phyloP scores from a whole-genome alignment of 2,329 filamentous ascomycete species.

The Ceratocystis variospora region DNA sequence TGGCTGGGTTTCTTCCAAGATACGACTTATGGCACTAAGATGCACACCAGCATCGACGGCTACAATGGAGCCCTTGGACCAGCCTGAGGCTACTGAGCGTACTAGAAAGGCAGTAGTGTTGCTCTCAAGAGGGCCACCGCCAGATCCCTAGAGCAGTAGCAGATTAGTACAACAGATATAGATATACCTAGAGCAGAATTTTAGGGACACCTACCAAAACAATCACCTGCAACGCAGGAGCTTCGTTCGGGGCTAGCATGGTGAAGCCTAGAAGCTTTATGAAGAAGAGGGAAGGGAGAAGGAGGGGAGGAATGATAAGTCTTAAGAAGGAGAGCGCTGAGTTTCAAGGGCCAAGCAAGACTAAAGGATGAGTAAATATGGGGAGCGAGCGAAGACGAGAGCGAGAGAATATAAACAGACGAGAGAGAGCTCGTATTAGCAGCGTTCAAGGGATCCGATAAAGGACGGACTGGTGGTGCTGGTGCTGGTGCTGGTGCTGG shows the following conservation, averaged over 20 bases:
- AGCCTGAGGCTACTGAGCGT: slow-evolving; percentile 62
- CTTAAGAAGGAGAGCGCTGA: neutral
- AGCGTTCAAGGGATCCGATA: no score
- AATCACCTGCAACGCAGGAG: slow-evolving; percentile 56
- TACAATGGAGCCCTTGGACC: slow-evolving; percentile 69
- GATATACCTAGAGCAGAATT: neutral
- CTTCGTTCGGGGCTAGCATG: slow-evolving; percentile 19
- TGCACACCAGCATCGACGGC: slow-evolving; percentile 93
- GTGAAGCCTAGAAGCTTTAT: neutral
- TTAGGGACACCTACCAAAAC: slow-evolving; percentile 49
- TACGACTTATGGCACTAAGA: slow-evolving; percentile 67
- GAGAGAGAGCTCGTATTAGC: neutral
- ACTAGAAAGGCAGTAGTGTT: slow-evolving; percentile 84
- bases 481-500: neutral
- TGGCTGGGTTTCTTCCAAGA: slow-evolving; percentile 48
- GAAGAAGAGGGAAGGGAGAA: neutral
- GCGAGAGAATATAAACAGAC: neutral
- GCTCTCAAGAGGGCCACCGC: slow-evolving; percentile 79
- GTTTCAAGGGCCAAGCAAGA: neutral
- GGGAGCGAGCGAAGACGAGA: neutral
- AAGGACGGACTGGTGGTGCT: no score
- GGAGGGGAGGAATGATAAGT: neutral
- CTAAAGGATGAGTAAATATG: neutral
- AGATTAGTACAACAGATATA: slow-evolving; percentile 9
- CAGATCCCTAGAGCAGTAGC: slow-evolving; percentile 51